phyloP scores from a whole-genome alignment of 176 grass and related monocot genomes.

The Triticum urartu region DNA sequence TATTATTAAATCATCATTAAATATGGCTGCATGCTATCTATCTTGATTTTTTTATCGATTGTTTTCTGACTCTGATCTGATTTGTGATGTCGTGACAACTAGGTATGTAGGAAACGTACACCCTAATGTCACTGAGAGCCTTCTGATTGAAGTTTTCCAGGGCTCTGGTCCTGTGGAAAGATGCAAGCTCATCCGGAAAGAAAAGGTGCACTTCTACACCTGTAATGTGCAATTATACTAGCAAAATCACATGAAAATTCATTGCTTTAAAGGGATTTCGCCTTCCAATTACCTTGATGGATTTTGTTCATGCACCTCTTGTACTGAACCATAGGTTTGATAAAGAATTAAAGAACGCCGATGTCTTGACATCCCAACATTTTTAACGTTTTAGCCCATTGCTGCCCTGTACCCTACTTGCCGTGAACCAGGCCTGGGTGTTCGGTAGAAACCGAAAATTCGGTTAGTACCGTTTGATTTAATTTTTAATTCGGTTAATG shows the following conservation, averaged over 20 bases:
- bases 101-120: constrained; percentile 90
- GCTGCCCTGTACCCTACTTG: background rate
- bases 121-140: constrained; percentile 69
- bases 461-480: too few species aligned
- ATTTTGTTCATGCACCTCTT: background rate
- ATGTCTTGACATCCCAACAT: constrained; percentile 21
- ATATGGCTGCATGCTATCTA: constrained; percentile 1
- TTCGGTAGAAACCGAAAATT: too few species aligned
- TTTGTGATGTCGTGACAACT: constrained; percentile 25
- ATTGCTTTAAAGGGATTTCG: background rate
- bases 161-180: constrained; percentile 68
- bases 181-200: constrained; percentile 88
- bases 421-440: background rate
- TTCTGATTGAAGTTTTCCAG: constrained; percentile 84
- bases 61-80: constrained; percentile 24
- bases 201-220: constrained; percentile 56
- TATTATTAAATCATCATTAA: constrained; percentile 12
- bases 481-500: too few species aligned
- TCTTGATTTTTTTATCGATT: constrained; percentile 9
- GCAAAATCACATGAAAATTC: background rate
- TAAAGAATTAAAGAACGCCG: background rate
- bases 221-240: background rate
- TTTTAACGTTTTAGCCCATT: background rate
- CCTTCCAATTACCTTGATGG: background rate
- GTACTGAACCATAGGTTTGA: background rate